Percentiles rank a stretch among this genome's conserved stretches.
These are phyloP conservation scores for Cystofilobasidium ferigula DNA, from an alignment of 768 basidiomycete genomes.

Conservation along the genomic window DNA sequence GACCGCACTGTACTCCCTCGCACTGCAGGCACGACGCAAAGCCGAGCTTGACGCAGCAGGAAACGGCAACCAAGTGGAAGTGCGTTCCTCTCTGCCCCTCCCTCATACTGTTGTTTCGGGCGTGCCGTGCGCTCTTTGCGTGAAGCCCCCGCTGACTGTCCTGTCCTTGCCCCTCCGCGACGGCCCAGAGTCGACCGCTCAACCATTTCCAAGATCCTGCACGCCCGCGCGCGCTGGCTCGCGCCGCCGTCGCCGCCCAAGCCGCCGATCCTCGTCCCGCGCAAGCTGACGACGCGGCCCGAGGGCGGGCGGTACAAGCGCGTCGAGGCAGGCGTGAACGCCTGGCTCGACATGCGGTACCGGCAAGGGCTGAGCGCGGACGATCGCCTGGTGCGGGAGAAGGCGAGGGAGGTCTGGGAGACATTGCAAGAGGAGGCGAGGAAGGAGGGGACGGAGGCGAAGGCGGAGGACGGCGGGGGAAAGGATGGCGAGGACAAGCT, in stretches of 20 bases:
- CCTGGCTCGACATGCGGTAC: background rate
- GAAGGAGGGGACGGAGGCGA: too few relatives aligned
- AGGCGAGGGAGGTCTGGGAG: background rate
- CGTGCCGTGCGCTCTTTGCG: background rate
- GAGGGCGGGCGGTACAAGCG: background rate
- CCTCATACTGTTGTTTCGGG: background rate
- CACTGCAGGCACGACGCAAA: background rate
- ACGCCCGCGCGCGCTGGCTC: background rate
- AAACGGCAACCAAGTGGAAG: conserved; percentile 1
- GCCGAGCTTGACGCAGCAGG: background rate
- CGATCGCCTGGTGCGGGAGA: background rate
- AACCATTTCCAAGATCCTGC: conserved; percentile 6
- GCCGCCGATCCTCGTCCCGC: background rate
- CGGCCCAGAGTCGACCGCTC: conserved; percentile 1
- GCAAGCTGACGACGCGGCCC: background rate
- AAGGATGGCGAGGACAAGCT: background rate
- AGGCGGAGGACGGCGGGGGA: background rate
- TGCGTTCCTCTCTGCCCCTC: background rate
- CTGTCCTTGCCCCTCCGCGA: too few relatives aligned
- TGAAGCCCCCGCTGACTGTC: too few relatives aligned
- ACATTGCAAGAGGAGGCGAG: background rate
- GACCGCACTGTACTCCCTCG: background rate
- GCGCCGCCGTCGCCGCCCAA: background rate
- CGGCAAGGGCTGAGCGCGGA: background rate
- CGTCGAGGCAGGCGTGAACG: background rate